Conservation (phyloP, 1,284 basidiomycete species). For the Polyporus tsugae region DNA sequence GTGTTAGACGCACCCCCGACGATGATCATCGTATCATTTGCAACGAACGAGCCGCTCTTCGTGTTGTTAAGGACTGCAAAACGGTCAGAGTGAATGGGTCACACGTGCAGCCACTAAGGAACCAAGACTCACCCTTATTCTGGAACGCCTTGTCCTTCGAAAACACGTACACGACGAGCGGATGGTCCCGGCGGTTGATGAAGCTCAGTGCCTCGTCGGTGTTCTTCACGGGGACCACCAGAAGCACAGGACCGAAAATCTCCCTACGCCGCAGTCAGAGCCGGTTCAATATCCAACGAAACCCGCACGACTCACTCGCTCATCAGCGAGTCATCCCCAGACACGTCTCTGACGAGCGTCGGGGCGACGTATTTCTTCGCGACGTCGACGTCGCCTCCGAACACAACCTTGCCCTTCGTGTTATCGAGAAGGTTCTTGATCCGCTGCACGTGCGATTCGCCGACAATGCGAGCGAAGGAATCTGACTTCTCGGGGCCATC, state of each 20-base stretch:
- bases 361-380: constrained; percentile 69
- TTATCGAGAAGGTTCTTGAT: constrained; percentile 69
- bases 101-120: background rate
- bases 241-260: constrained; percentile 57
- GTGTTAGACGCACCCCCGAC: constrained; percentile 53
- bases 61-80: constrained; percentile 71
- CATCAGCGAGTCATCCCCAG: constrained; percentile 74
- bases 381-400: constrained; percentile 76
- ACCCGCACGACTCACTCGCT: constrained; percentile 60
- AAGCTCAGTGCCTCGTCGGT: constrained; percentile 79
- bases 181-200: constrained; percentile 74
- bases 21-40: constrained; percentile 71
- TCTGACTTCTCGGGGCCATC: constrained; percentile 54
- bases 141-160: constrained; percentile 66
- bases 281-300: no score
- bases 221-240: constrained; percentile 77
- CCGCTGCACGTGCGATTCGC: constrained; percentile 64
- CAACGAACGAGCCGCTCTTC: constrained; percentile 67
- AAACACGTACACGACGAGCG: constrained; percentile 83
- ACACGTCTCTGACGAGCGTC: constrained; percentile 71
- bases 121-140: constrained; percentile 56
- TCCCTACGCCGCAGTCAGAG: constrained; percentile 36
- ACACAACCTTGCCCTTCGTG: constrained; percentile 75
- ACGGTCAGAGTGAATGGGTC: background rate
- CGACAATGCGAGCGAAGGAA: constrained; percentile 59